phyloP scores from a whole-genome alignment of 2,329 filamentous ascomycete genomes.

The Fusarium acutatum region DNA sequence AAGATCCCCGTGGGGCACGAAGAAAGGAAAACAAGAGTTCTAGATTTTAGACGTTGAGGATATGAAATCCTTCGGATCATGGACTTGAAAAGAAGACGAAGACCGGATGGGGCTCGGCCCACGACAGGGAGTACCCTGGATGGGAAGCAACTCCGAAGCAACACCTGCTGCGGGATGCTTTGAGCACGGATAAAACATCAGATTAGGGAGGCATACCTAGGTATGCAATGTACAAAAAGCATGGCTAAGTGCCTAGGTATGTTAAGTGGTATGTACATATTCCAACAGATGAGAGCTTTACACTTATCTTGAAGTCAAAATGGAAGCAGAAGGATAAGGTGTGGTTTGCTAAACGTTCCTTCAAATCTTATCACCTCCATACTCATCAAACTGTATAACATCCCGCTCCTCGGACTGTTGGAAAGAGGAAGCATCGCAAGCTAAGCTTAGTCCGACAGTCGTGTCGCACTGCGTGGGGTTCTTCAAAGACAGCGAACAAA shows the following conservation, averaged over 20 bases:
- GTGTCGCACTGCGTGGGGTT: neutral
- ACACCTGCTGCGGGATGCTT: slow-evolving; percentile 27
- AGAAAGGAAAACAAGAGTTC: slow-evolving; percentile 16
- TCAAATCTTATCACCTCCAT: neutral
- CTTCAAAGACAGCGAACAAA: neutral
- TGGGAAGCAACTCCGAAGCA: slow-evolving; percentile 36
- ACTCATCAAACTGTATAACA: neutral
- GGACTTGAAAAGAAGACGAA: slow-evolving; percentile 4
- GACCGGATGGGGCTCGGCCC: slow-evolving; percentile 18
- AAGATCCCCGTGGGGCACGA: slow-evolving; percentile 5
- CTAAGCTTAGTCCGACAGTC: slow-evolving; percentile 5
- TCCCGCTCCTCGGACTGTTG: neutral
- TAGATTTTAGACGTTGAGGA: slow-evolving; percentile 3
- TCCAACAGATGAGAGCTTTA: neutral
- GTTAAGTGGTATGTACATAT: neutral
- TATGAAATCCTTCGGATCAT: slow-evolving; percentile 9
- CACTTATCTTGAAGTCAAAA: neutral
- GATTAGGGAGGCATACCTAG: slow-evolving; percentile 1
- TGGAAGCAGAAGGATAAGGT: neutral
- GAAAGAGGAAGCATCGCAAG: slow-evolving; percentile 1
- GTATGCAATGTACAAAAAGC: neutral
- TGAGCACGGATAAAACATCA: slow-evolving; percentile 19
- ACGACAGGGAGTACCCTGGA: slow-evolving; percentile 30
- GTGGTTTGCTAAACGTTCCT: neutral
- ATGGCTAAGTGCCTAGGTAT: neutral